These are phyloP conservation scores for Silene noctiflora DNA, from an alignment of 179 eudicot species.

Conservation along the genomic window DNA sequence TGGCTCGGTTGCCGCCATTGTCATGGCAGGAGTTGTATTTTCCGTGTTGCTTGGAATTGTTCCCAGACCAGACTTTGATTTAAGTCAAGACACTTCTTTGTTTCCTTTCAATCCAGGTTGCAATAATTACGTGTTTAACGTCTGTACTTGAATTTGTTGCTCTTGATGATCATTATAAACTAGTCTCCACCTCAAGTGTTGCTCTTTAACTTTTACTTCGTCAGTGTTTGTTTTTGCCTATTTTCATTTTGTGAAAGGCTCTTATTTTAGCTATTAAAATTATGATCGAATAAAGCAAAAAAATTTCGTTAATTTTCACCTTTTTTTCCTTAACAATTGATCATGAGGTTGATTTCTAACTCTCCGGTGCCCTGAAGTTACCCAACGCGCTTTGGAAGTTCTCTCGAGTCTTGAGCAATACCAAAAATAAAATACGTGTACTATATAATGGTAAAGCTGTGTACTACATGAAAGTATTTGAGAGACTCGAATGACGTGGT, in stretches of 20 bases:
- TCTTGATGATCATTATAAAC: not conserved
- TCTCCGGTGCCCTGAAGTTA: no score
- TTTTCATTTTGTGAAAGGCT: not conserved
- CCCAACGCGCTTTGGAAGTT: no score
- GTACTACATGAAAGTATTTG: no score
- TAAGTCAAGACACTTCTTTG: conserved; percentile 7
- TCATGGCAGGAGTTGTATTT: conserved; percentile 16
- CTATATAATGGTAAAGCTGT: no score
- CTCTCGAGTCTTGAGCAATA: no score
- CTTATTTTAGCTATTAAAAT: no score
- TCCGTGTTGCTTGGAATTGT: conserved; percentile 8
- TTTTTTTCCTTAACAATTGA: not conserved
- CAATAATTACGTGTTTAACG: conserved; percentile 25
- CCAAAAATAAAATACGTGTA: no score
- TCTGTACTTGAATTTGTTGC: conserved; percentile 3
- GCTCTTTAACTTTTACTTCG: not conserved
- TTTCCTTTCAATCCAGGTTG: conserved; percentile 18
- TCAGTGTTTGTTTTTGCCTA: not conserved
- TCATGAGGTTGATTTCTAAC: no score
- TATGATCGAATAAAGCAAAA: not conserved
- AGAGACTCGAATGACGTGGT: no score
- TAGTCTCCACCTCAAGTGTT: conserved; percentile 5
- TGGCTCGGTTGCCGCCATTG: conserved; percentile 7
- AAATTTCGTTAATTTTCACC: not conserved
- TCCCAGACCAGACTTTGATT: conserved; percentile 15